A percentile compares a stretch with the other conserved stretches of the same genome.
phyloP scores from a whole-genome alignment of 441 rosid genomes.

The Pelargonium myrrhifolium region DNA sequence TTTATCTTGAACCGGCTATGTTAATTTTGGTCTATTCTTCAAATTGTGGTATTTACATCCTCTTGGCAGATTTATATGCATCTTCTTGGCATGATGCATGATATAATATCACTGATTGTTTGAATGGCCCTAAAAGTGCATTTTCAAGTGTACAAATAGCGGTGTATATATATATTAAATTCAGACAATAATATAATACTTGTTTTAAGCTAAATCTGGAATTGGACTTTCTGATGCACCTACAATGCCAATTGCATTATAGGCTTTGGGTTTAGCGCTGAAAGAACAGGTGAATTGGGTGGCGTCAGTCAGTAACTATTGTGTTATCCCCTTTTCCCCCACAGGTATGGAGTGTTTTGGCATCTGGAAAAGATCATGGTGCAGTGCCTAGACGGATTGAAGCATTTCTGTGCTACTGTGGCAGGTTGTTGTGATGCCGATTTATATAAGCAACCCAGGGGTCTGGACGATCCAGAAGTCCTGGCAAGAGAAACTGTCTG shows the following conservation, averaged over 20 bases:
- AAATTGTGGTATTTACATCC: background rate
- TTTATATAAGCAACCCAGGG: conserved; percentile 59
- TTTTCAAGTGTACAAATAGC: background rate
- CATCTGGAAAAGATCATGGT: conserved; percentile 60
- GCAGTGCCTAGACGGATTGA: conserved; percentile 74
- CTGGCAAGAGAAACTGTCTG: conserved; percentile 97
- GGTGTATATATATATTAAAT: background rate
- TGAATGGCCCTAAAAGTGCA: background rate
- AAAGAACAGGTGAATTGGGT: background rate
- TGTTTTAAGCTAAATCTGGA: background rate
- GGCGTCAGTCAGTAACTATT: background rate
- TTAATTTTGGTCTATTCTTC: background rate
- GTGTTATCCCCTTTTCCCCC: conserved; percentile 9
- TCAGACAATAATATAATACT: background rate
- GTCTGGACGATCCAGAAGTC: conserved; percentile 84
- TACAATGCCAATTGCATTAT: background rate
- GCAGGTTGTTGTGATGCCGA: conserved; percentile 75
- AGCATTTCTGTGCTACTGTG: conserved; percentile 49
- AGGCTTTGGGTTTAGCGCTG: background rate
- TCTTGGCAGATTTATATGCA: background rate
- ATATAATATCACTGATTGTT: background rate
- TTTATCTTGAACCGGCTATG: background rate
- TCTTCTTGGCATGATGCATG: background rate
- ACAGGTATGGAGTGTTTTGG: conserved; percentile 80
- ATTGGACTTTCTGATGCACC: background rate